Base-by-base conservation (phyloP, 208 protist genomes). In the Novymonas esmeraldas region DNA sequence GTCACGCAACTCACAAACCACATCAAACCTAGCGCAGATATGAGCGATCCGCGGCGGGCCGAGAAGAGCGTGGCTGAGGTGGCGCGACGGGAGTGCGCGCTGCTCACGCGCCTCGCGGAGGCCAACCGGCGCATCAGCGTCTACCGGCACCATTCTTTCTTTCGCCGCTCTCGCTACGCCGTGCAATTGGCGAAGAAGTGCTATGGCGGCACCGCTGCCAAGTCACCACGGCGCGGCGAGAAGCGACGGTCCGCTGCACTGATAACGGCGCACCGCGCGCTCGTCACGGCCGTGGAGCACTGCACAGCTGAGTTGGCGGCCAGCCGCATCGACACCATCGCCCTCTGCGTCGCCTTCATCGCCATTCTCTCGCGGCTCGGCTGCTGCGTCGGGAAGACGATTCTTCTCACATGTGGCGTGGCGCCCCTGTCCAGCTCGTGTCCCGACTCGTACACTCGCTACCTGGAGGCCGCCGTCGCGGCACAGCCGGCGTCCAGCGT, bases 81-180 rank as follows among this genome's bases (percentile, higher is more conserved):
- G 11, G 55, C 56, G 13, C 52, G 61, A 2, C 29, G 41, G 4
- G 69, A 75, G 39, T 75, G 69, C 28, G 45, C 22, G 18, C 34
- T 61, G 42, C 60, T 75, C 26, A 46, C 54, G 24, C 68, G 28
- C 11, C 50, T 75, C 11, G 44, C 60, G 36, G 42, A 28, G 24
- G 46, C 61, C 34, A 78, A 74, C 42, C 70, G 64, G 18, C 73
- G 84, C 3, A 31, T 54, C 31, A 71, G 63, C 14, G 74, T 86
- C 36, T 86, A 90, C 59, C 54, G 84, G 22, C 84, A 90, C 46
- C 84, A 90, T 59, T 16, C 51, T 16, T 90, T 90, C 51, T 82
- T 78, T 57, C 73, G 69, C n/a, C 55, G 48, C n/a, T 64, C 72
- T 22, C 28, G 70, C 6, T 78, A 76, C 29, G 69, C 61, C 13